Evolutionary conservation across 1,284 basidiomycete genomes (phyloP).

Genomic region (Hypsizygus ulmarius): DNA sequence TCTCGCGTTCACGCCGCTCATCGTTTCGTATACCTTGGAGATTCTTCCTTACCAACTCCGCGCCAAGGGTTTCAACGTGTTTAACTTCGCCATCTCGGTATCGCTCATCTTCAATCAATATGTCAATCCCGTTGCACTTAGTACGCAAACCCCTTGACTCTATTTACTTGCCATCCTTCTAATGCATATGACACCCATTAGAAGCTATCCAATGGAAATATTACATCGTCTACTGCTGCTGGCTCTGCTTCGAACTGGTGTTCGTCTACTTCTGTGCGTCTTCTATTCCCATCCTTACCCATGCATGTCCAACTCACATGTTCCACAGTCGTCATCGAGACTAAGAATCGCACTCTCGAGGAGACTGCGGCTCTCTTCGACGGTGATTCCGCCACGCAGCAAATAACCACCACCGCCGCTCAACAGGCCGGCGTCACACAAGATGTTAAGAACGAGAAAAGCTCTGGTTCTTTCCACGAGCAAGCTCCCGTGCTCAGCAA

Average conservation of each 20-base stretch:
- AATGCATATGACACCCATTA: constrained; percentile 10
- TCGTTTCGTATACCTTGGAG: constrained; percentile 73
- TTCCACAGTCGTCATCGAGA: constrained; percentile 56
- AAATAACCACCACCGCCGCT: constrained; percentile 33
- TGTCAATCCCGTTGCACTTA: constrained; percentile 70
- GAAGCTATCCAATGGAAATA: constrained; percentile 61
- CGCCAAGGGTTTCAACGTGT: constrained; percentile 76
- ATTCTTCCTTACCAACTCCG: constrained; percentile 71
- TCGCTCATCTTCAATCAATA: constrained; percentile 81
- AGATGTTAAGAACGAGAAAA: constrained; percentile 25
- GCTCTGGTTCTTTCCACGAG: constrained; percentile 28
- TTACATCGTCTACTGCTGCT: constrained; percentile 66
- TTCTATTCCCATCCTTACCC: constrained; percentile 1
- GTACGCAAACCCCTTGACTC: constrained; percentile 16
- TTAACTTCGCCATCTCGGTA: constrained; percentile 63
- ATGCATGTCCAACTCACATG: constrained; percentile 3
- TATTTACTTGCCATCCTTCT: background rate
- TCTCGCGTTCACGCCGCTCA: constrained; percentile 71
- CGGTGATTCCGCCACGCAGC: constrained; percentile 50
- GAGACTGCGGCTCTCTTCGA: constrained; percentile 77
- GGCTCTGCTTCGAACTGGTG: constrained; percentile 60
- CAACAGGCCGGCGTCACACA: constrained; percentile 19
- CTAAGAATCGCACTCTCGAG: constrained; percentile 68
- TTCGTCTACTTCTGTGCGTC: constrained; percentile 59
- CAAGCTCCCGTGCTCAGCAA: constrained; percentile 18